phyloP scores from a whole-genome alignment of 2,329 filamentous ascomycete genomes.

The Xylariales sp. region DNA sequence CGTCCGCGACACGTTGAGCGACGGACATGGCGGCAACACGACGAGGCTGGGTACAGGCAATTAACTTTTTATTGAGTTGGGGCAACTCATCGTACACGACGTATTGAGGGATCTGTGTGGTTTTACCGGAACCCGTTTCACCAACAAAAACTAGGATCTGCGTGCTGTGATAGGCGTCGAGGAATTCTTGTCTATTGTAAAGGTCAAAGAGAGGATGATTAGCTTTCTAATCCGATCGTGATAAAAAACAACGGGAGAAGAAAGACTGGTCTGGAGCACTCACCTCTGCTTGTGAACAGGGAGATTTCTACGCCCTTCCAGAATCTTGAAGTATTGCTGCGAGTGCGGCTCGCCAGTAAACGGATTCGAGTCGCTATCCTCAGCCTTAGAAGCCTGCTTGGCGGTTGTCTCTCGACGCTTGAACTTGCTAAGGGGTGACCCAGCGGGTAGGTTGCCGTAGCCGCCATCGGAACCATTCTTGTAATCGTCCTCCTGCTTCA shows the following conservation, averaged over 20 bases:
- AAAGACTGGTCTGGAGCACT: conserved; percentile 17
- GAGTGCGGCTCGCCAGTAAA: conserved; percentile 79
- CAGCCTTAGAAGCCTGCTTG: conserved; percentile 64
- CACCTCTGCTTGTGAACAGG: conserved; percentile 89
- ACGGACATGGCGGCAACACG: conserved; percentile 99
- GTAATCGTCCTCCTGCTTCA: conserved; percentile 55
- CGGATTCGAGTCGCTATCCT: conserved; percentile 78
- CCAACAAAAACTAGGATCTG: conserved; percentile 98
- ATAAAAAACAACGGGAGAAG: not conserved
- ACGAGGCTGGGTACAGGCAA: conserved; percentile 95
- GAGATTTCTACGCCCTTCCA: conserved; percentile 77
- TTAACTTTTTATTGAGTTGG: conserved; percentile 78
- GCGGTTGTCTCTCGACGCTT: conserved; percentile 78
- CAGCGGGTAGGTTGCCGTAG: conserved; percentile 23
- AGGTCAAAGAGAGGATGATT: too few species aligned
- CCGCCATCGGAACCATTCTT: conserved; percentile 27
- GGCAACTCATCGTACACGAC: conserved; percentile 96
- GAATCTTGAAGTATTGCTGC: conserved; percentile 82
- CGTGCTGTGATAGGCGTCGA: conserved; percentile 85
- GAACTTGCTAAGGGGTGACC: conserved; percentile 59
- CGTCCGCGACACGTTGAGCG: conserved; percentile 93
- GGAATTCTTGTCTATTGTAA: conserved; percentile 63
- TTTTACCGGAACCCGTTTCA: conserved; percentile 99
- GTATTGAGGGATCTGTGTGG: conserved; percentile 97
- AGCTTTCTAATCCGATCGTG: conserved; percentile 4